These are phyloP conservation scores for Penicillium expansum DNA, from an alignment of 2,329 filamentous ascomycete species.

Conservation along the genomic window DNA sequence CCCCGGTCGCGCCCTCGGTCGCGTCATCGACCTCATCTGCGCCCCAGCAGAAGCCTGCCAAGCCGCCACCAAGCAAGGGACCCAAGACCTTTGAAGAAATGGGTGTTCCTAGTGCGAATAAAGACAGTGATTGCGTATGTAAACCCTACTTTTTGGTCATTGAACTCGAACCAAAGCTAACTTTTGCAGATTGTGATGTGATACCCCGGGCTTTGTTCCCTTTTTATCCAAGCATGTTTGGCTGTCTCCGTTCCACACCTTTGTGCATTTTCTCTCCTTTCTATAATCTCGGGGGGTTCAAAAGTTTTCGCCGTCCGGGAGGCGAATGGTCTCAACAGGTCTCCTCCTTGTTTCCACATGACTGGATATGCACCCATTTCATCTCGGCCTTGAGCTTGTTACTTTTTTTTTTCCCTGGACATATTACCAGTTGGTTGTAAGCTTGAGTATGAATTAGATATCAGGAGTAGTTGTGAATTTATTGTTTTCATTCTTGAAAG, in stretches of 20 bases:
- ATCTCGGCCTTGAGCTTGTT: constrained; percentile 13
- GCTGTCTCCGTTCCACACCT: constrained; percentile 6
- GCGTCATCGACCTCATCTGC: constrained; percentile 25
- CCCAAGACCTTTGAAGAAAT: constrained; percentile 98
- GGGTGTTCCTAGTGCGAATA: constrained; percentile 82
- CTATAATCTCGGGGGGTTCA: constrained; percentile 14
- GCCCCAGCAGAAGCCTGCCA: constrained; percentile 40
- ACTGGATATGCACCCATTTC: constrained; percentile 24
- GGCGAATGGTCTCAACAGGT: constrained; percentile 12
- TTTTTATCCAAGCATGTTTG: constrained; percentile 13
- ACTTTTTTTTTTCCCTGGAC: constrained; percentile 12
- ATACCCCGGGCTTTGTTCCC: constrained; percentile 30
- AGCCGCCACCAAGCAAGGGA: constrained; percentile 62
- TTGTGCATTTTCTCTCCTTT: constrained; percentile 13
- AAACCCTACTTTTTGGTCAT: neutral
- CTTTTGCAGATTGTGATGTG: constrained; percentile 42
- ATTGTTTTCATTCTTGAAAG: neutral
- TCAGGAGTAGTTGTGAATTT: constrained; percentile 15
- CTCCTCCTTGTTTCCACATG: constrained; percentile 13
- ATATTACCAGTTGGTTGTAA: constrained; percentile 19
- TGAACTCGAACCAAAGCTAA: constrained; percentile 6
- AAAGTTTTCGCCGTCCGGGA: constrained; percentile 15
- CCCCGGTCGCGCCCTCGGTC: constrained; percentile 20
- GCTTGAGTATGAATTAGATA: constrained; percentile 13
- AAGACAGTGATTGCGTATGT: constrained; percentile 87